Base-by-base conservation (phyloP, 768 basidiomycete genomes). In the Agaricus subrufescens region DNA sequence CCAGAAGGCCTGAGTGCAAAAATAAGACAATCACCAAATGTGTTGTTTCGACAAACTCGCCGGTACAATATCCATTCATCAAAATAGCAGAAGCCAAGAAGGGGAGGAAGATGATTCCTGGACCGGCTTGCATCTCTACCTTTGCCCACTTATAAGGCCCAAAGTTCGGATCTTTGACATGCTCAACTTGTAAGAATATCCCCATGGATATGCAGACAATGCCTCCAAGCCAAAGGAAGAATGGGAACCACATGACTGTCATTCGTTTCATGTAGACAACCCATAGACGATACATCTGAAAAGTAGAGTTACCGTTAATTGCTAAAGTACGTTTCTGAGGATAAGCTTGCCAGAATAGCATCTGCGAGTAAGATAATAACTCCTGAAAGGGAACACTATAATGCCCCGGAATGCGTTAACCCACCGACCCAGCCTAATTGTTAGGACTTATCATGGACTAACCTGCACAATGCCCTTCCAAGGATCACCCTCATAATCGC, bases 211-310 rank as follows among this genome's bases (percentile, higher is more conserved):
- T 59, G 26, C 58, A 59, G 25, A 40, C 49, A 38, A 54, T 7
- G 3, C 58, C 48, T 11, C 53, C 48, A 9, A 59, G 30, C 58
- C 58, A 59, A 27, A 59, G 43, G 30, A 56, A 12, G 34, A 30
- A 30, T 4, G 54, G 58, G 34, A 59, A 51, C 14, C 50, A 23
- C 19, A 59, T 30, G 27, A 46, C 30, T 15, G 10, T 19, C 30
- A 43, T 25, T 27, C 39, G 27, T 26, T 46, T 31, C 6, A 38
- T 19, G 46, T 56, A 56, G 7, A 44, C 43, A 3, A 59, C 29
- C 48, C 54, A 59, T n/a, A 54, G 50, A 12, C 58, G 48, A 51
- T 59, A 56, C 43, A 59, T 56, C 49, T 57, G 19, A 8, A 42
- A 14, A 14, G 40, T 26, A 4, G 12, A 26, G 31, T 34, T 34